Evolutionary conservation across 2,329 filamentous ascomycete genomes (phyloP), one percentile per base, ranked within the genome.

Genomic region (Clarireedia monteithiana): DNA sequence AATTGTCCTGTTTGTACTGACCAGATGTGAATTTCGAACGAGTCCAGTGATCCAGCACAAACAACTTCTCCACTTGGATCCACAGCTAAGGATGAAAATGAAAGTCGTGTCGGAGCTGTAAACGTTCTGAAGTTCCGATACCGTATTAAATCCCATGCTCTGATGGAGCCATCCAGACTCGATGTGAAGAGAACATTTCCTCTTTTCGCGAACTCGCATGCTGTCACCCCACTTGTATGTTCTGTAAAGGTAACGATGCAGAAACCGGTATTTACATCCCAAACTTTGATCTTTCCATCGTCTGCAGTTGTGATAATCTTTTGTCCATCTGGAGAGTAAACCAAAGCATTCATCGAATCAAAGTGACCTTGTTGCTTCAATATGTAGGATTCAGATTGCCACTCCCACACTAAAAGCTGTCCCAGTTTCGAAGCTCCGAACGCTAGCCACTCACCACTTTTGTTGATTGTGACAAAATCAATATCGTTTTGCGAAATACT

Each of bases 371-470:
- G 94, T 68, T 99, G 94, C 73, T 99, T 99, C 48, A 99, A 77
- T 57, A 99, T 95, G 71, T 99, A 99, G 5, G 92, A 97, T 72
- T 99, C 95, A 0, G 94, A 99, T 69, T 97, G 92, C 91, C 95
- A 99, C 71, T 99, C 94, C 94, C 94, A 99, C 4, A 99, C 94
- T 4, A 99, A 75, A n/a, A 99, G 77, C 69, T 99, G 94, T 0
- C 95, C 95, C 5, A 96, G 79, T 66, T 95, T 95, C 2, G 94
- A 95, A 0, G 95, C 94, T 14, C 92, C 94, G 70, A 99, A 96
- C 0, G 95, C 95, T 23, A 99, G 76, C 94, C 94, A 99, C 74
- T 97, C 92, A 52, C 94, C 94, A 34, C 86, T 89, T 70, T 89
- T 88, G 74, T 97, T 99, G 68, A 96, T 90, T 0, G 91, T 89